These are phyloP conservation scores for Pelomyxa schiedti DNA, from an alignment of 78 protist genomes.

Conservation along the genomic window DNA sequence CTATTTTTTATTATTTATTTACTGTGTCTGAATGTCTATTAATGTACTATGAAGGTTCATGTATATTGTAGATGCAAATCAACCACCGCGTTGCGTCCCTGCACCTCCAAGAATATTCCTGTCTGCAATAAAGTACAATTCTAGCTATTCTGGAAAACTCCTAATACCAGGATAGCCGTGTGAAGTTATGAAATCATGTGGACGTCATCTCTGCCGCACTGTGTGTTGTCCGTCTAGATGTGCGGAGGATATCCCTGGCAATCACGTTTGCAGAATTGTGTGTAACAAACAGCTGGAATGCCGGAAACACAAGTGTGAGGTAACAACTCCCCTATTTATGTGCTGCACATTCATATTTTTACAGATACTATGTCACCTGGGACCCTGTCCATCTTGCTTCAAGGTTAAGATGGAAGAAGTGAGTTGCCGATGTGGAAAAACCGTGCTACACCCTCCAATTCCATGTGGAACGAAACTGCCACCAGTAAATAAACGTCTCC, in stretches of 20 bases:
- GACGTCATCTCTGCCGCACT: conserved; percentile 42
- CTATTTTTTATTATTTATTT: too few species aligned
- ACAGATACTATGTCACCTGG: conserved; percentile 45
- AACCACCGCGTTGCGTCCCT: background rate
- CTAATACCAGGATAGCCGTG: conserved; percentile 37
- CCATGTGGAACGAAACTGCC: conserved; percentile 53
- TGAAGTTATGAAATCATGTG: conserved; percentile 15
- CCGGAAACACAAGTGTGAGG: conserved; percentile 42
- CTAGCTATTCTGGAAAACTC: background rate
- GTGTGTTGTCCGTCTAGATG: conserved; percentile 44
- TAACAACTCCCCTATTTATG: too few species aligned
- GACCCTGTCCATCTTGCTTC: conserved; percentile 34
- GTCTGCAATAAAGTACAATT: background rate
- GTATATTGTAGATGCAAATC: background rate
- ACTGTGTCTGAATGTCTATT: too few species aligned
- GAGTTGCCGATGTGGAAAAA: conserved; percentile 48
- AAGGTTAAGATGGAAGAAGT: conserved; percentile 18
- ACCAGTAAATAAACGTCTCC: too few species aligned
- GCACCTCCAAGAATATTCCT: background rate
- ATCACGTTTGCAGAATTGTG: conserved; percentile 42
- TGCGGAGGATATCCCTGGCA: conserved; percentile 4
- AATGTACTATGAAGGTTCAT: background rate
- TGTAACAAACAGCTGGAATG: conserved; percentile 42
- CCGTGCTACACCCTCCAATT: conserved; percentile 39
- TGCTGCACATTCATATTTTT: too few species aligned